These are phyloP conservation scores for Nannochloropsis salina DNA, from an alignment of 108 stramenopile genomes.

Conservation along the genomic window DNA sequence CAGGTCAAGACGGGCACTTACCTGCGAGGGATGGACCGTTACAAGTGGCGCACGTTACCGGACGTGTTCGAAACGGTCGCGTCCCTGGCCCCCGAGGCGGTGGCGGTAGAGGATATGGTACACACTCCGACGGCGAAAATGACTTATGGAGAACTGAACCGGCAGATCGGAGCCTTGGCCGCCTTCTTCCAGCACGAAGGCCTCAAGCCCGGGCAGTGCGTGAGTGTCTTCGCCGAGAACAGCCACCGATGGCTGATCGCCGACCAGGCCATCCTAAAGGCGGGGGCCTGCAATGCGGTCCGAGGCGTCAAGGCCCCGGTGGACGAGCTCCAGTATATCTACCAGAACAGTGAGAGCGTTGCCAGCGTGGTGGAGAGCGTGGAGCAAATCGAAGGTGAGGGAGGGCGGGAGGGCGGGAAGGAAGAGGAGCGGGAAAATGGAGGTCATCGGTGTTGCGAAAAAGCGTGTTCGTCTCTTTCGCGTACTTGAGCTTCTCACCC, in stretches of 20 bases:
- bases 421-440: not conserved
- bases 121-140: not conserved
- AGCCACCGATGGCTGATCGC: constrained; percentile 35
- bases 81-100: not conserved
- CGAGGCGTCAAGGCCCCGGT: constrained; percentile 30
- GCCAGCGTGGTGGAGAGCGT: constrained; percentile 44
- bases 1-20: not conserved
- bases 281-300: constrained; percentile 48
- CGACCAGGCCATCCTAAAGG: constrained; percentile 40
- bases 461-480: not conserved
- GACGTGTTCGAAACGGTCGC: not conserved
- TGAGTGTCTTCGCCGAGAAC: constrained; percentile 44
- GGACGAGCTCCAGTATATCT: constrained; percentile 40
- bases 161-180: not conserved
- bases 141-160: not conserved
- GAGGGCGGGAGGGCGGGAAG: constrained; percentile 23
- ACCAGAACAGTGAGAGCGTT: constrained; percentile 35
- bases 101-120: not conserved
- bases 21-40: not conserved
- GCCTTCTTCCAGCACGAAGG: not conserved
- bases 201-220: constrained; percentile 28
- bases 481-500: no score
- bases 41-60: not conserved
- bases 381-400: constrained; percentile 27
- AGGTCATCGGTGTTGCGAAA: not conserved